These are phyloP conservation scores for Alternaria sp. DNA, from an alignment of 2,329 filamentous ascomycete species.

Conservation along the genomic window DNA sequence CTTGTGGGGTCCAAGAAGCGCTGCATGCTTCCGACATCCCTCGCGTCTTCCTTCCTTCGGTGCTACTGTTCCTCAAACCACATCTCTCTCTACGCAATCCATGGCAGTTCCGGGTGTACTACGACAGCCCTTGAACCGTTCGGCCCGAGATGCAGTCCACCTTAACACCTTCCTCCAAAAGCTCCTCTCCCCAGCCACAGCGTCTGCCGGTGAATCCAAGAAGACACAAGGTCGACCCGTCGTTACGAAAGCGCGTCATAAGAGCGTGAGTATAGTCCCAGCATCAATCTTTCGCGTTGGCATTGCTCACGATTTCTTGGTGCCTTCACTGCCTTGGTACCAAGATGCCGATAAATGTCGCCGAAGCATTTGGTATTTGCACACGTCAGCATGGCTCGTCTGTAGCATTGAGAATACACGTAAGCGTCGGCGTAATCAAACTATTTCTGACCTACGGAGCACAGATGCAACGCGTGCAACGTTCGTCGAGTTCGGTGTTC, in stretches of 20 bases:
- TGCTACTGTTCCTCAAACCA: slow-evolving; percentile 13
- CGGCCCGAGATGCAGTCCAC: slow-evolving; percentile 25
- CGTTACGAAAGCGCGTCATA: slow-evolving; percentile 34
- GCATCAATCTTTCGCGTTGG: neutral
- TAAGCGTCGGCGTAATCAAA: neutral
- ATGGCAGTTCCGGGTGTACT: slow-evolving; percentile 12
- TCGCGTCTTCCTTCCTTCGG: slow-evolving; percentile 14
- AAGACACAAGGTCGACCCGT: slow-evolving; percentile 35
- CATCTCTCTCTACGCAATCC: slow-evolving; percentile 12
- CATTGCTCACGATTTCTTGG: neutral
- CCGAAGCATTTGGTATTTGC: neutral
- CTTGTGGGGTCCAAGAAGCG: slow-evolving; percentile 13
- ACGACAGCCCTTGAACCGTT: slow-evolving; percentile 16
- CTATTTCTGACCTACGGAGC: slow-evolving; percentile 14
- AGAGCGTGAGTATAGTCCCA: slow-evolving; percentile 31
- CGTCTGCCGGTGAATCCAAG: slow-evolving; percentile 37
- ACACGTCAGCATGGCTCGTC: slow-evolving; percentile 6
- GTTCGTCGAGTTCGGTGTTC: slow-evolving; percentile 38
- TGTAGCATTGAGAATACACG: neutral
- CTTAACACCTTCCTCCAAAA: slow-evolving; percentile 16
- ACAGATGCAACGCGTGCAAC: slow-evolving; percentile 42
- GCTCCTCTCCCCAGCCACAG: slow-evolving; percentile 24
- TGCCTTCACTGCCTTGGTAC: neutral
- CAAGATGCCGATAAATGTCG: neutral
- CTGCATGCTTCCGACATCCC: slow-evolving; percentile 9